Percentiles rank a stretch among this genome's conserved stretches.
Evolutionary conservation across 1,284 basidiomycete species (phyloP).

Genomic region (Ceratobasidium papillatum): DNA sequence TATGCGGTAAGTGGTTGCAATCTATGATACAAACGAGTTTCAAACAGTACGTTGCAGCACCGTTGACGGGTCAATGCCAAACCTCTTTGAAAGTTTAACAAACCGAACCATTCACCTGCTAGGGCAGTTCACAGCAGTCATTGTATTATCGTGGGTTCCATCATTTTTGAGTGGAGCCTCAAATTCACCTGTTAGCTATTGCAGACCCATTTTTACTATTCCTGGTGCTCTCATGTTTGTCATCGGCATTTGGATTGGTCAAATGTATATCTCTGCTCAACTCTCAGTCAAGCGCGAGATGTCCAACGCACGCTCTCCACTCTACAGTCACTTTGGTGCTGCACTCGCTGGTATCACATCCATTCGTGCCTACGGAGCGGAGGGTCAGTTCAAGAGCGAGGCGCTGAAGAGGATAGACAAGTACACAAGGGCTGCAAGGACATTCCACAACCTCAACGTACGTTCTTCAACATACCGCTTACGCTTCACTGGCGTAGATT

Average conservation of each 20-base stretch:
- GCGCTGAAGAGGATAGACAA: conserved; percentile 45
- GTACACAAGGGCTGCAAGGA: conserved; percentile 45
- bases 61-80: conserved; percentile 41
- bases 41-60: conserved; percentile 5
- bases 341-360: conserved; percentile 48
- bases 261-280: conserved; percentile 71
- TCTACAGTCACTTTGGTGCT: conserved; percentile 58
- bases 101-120: conserved; percentile 52
- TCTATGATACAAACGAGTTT: conserved; percentile 45
- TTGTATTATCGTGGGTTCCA: conserved; percentile 49
- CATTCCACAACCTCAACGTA: conserved; percentile 45
- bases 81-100: conserved; percentile 48
- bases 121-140: conserved; percentile 54
- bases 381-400: conserved; percentile 45
- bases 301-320: conserved; percentile 72
- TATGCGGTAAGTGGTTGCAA: conserved; percentile 54
- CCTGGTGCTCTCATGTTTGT: conserved; percentile 56
- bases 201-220: conserved; percentile 51
- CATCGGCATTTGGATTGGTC: conserved; percentile 59
- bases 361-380: conserved; percentile 49
- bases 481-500: no score
- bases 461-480: not conserved
- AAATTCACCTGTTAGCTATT: not conserved
- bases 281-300: conserved; percentile 73
- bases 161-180: no score